A percentile compares a stretch with the other conserved stretches of the same genome.
Evolutionary conservation across 2,329 filamentous ascomycete species (phyloP).

Genomic region (Neofusicoccum laricinum): DNA sequence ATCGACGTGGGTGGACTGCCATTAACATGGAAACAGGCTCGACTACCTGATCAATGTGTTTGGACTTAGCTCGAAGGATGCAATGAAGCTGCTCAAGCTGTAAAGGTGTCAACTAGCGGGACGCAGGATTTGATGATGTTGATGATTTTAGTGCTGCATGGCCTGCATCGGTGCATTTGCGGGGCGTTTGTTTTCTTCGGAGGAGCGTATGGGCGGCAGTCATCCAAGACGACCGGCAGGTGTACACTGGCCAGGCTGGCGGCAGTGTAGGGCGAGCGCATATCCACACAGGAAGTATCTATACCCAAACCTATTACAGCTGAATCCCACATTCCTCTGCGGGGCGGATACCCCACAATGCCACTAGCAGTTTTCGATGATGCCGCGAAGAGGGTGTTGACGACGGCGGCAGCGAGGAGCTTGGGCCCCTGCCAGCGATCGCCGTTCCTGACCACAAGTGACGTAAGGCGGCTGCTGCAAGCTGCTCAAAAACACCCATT

Average conservation of each 20-base stretch:
- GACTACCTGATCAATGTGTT: constrained; percentile 65
- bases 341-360: background rate
- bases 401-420: background rate
- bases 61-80: constrained; percentile 54
- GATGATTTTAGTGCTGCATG: constrained; percentile 15
- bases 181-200: constrained; percentile 1
- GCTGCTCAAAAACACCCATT: background rate
- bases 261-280: constrained; percentile 3
- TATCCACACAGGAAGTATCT: constrained; percentile 2
- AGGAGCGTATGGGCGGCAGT: constrained; percentile 8
- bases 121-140: constrained; percentile 8
- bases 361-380: background rate
- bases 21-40: constrained; percentile 45
- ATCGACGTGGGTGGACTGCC: background rate
- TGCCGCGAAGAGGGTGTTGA: background rate
- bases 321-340: background rate
- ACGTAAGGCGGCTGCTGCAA: background rate
- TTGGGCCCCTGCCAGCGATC: background rate
- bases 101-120: background rate
- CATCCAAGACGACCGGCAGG: background rate
- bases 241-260: background rate
- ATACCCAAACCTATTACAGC: constrained; percentile 9
- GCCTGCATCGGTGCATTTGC: constrained; percentile 13
- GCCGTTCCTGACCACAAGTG: background rate
- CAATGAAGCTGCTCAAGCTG: constrained; percentile 27